Percentiles rank a stretch among this genome's conserved stretches.
These are phyloP conservation scores for Hymenochaete sp. DNA, from an alignment of 1,284 basidiomycete species.

Conservation along the genomic window DNA sequence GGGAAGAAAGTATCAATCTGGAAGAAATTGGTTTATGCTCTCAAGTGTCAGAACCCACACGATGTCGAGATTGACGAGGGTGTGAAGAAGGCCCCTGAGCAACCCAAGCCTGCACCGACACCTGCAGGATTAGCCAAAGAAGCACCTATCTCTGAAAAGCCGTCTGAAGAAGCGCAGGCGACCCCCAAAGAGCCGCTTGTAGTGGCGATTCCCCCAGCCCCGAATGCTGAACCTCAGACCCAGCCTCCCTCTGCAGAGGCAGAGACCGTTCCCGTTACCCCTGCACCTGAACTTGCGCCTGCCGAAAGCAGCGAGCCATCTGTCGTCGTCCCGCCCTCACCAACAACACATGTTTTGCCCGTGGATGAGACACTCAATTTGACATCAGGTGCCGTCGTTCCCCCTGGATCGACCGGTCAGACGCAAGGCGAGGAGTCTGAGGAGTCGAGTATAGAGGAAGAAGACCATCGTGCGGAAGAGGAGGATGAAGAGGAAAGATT, in stretches of 20 bases:
- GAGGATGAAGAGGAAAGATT: constrained; percentile 75
- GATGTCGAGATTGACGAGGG: constrained; percentile 27
- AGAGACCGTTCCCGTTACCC: constrained; percentile 13
- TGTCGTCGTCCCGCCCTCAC: constrained; percentile 46
- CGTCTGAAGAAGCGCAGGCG: constrained; percentile 16
- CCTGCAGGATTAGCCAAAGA: too few relatives aligned
- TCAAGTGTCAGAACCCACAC: constrained; percentile 36
- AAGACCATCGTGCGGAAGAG: constrained; percentile 40
- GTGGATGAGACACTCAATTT: constrained; percentile 54
- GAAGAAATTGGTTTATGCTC: constrained; percentile 16
- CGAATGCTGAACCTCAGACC: constrained; percentile 10
- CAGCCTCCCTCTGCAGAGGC: constrained; percentile 3
- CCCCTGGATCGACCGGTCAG: constrained; percentile 58
- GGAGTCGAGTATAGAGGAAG: constrained; percentile 36
- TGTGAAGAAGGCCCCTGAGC: constrained; percentile 13
- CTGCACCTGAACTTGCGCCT: constrained; percentile 18
- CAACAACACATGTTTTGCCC: constrained; percentile 34
- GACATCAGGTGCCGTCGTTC: constrained; percentile 59
- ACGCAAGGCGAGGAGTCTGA: constrained; percentile 38
- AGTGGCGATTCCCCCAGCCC: background rate
- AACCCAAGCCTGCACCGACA: constrained; percentile 1
- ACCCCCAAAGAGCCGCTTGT: constrained; percentile 11
- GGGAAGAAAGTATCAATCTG: constrained; percentile 14
- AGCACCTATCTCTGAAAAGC: constrained; percentile 16
- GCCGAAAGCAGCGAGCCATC: constrained; percentile 26